Conservation (phyloP, 495 filamentous ascomycete species). For the Penicillium coprophilum region DNA sequence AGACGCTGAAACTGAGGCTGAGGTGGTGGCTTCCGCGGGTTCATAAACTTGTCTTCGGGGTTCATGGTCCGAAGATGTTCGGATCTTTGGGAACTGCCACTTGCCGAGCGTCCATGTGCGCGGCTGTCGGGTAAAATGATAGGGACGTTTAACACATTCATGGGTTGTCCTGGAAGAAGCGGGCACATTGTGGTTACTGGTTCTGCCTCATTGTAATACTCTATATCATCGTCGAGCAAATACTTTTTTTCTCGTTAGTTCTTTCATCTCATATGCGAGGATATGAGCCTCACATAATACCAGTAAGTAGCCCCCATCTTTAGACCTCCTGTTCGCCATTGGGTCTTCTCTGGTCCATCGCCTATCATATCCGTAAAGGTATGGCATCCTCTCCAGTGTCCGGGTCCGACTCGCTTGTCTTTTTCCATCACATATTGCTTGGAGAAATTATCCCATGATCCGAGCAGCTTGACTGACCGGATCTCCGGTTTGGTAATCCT, state of each 20-base stretch:
- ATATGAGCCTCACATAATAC: slow-evolving; percentile 71
- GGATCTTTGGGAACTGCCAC: slow-evolving; percentile 37
- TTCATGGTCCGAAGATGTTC: slow-evolving; percentile 68
- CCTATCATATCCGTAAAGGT: slow-evolving; percentile 80
- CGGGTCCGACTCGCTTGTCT: slow-evolving; percentile 65
- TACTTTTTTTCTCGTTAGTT: slow-evolving; percentile 55
- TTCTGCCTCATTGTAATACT: slow-evolving; percentile 67
- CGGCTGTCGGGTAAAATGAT: slow-evolving; percentile 57
- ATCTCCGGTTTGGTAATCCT: slow-evolving; percentile 59
- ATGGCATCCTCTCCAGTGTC: slow-evolving; percentile 83
- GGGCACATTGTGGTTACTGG: slow-evolving; percentile 78
- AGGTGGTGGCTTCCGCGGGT: slow-evolving; percentile 63
- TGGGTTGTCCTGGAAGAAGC: slow-evolving; percentile 77
- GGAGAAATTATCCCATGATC: slow-evolving; percentile 92
- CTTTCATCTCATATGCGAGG: neutral
- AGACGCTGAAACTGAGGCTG: slow-evolving; percentile 50
- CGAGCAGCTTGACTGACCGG: slow-evolving; percentile 73
- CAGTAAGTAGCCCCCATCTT: slow-evolving; percentile 94
- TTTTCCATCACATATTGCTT: slow-evolving; percentile 74
- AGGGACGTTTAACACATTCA: slow-evolving; percentile 81
- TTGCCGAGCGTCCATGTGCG: slow-evolving; percentile 37
- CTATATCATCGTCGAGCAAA: slow-evolving; percentile 69
- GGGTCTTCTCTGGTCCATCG: slow-evolving; percentile 64
- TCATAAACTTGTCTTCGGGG: slow-evolving; percentile 71
- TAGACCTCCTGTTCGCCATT: slow-evolving; percentile 71